phyloP scores from a whole-genome alignment of 2,329 filamentous ascomycete species.

The Keithomyces neogunnii region DNA sequence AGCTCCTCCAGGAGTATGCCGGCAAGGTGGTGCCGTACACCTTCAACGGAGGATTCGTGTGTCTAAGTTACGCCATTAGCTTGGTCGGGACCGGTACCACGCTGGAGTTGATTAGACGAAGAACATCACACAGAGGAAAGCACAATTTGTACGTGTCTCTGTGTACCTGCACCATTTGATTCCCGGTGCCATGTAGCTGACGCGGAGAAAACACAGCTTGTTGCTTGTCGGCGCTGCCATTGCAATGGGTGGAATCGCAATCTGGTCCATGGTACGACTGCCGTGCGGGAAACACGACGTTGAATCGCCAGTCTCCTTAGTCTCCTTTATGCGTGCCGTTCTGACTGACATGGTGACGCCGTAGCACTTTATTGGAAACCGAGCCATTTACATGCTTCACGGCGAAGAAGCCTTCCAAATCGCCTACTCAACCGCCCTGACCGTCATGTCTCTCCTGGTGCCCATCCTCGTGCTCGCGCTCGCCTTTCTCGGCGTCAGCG shows the following conservation, averaged over 20 bases:
- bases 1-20: slow-evolving; percentile 31
- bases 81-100: slow-evolving; percentile 71
- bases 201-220: slow-evolving; percentile 32
- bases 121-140: slow-evolving; percentile 59
- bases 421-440: slow-evolving; percentile 62
- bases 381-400: slow-evolving; percentile 61
- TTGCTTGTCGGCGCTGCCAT: slow-evolving; percentile 56
- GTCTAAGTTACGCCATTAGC: slow-evolving; percentile 69
- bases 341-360: neutral
- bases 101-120: slow-evolving; percentile 70
- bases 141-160: slow-evolving; percentile 54
- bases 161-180: neutral
- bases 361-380: slow-evolving; percentile 56
- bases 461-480: slow-evolving; percentile 64
- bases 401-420: slow-evolving; percentile 58
- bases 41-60: slow-evolving; percentile 54
- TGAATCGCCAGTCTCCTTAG: neutral
- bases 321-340: neutral
- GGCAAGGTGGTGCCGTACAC: slow-evolving; percentile 37
- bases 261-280: slow-evolving; percentile 57
- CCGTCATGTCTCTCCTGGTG: slow-evolving; percentile 67
- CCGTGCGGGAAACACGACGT: neutral
- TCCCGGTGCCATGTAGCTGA: neutral
- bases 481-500: slow-evolving; percentile 64
- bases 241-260: slow-evolving; percentile 65